Evolutionary conservation across 2,329 filamentous ascomycete species (phyloP), one percentile per base, ranked within the genome.

Genomic region (Tolypocladium amazonense): DNA sequence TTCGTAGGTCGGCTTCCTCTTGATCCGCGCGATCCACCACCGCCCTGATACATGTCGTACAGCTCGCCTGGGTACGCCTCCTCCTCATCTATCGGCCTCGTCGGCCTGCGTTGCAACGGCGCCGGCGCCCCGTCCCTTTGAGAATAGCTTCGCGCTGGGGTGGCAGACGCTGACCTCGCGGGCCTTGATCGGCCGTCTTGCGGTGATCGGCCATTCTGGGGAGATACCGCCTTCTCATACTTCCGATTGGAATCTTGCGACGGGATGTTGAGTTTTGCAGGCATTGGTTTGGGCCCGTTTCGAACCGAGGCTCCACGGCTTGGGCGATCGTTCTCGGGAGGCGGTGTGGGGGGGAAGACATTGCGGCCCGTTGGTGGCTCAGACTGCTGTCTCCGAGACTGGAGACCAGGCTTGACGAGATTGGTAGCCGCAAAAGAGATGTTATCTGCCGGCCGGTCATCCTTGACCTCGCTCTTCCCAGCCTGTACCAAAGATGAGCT

Each of bases 331-430:
- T 84, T 84, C 78, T 99, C 94, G 7, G 94, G 94, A 8, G 94
- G 94, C 47, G 94, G 94, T n/a, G 94, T 97, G n/a, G 94, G 94
- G 23, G 94, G 94, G 77, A 97, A 97, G 63, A 93, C 84, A 67
- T 89, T 90, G 67, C 91, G 86, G 70, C 84, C 85, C 64, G 86
- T 78, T 0, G 90, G 90, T 11, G 91, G 90, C 70, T 94, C 92
- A 23, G 90, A 94, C 70, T 94, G 90, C 68, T 95, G 90, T 68
- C 89, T 84, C 64, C 89, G 85, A 69, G 89, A 93, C 66, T 84
- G 82, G 39, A 97, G 79, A 56, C 89, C 89, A 38, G 90, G 88
- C 71, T 94, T 94, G 62, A 97, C 93, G 11, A 97, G 84, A 67
- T 97, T 96, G 45, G 91, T 91, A 5, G 93, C 93, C 33, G 90